phyloP scores from a whole-genome alignment of 257 asterid genomes.

The Solanum megistacrolobum region DNA sequence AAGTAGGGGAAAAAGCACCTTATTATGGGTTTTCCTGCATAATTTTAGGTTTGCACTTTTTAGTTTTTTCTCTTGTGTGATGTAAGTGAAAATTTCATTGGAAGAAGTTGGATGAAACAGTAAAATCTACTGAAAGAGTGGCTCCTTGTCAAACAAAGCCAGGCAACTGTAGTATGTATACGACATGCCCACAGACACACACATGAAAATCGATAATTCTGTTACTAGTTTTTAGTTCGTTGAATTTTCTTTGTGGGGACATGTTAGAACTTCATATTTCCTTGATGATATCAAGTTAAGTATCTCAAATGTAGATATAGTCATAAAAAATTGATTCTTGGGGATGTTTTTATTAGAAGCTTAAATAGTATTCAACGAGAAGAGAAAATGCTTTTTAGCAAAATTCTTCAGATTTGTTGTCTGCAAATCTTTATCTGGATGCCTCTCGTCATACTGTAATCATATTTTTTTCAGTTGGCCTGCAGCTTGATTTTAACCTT shows the following conservation, averaged over 20 bases:
- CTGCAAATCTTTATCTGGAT: neutral
- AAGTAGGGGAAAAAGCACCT: neutral
- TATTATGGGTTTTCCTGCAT: neutral
- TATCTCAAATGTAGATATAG: neutral
- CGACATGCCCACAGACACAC: neutral
- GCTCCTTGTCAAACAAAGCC: neutral
- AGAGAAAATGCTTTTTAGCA: neutral
- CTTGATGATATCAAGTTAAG: neutral
- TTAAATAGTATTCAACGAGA: neutral
- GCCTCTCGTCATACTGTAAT: neutral
- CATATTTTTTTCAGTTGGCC: neutral
- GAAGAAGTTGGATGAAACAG: neutral
- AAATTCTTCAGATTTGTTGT: neutral
- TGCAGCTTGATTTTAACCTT: neutral
- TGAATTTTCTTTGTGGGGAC: neutral
- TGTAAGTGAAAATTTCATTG: neutral
- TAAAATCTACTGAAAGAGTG: neutral
- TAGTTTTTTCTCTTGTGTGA: neutral
- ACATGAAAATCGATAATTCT: neutral
- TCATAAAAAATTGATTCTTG: neutral
- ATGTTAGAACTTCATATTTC: neutral
- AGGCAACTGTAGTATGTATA: neutral
- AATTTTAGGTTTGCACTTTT: neutral
- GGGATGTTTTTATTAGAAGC: neutral
- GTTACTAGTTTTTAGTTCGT: neutral